Evolutionary conservation across 2,329 filamentous ascomycete genomes (phyloP).

Genomic region (Metarhizium album): DNA sequence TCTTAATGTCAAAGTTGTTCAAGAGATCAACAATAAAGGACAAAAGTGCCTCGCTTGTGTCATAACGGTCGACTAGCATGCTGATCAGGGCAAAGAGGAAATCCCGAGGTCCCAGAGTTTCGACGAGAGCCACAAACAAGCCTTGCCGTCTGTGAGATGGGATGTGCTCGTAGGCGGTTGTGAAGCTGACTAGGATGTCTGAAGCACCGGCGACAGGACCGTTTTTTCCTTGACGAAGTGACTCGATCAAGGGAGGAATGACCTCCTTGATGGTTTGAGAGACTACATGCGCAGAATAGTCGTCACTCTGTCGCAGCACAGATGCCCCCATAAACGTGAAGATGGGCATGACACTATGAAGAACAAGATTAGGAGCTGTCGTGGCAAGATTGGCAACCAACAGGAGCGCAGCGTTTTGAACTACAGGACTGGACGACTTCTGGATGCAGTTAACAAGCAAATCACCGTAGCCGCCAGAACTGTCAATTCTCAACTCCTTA

Average conservation of each 20-base stretch:
- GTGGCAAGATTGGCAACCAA: slow-evolving; percentile 79
- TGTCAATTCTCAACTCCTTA: slow-evolving; percentile 56
- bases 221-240: slow-evolving; percentile 70
- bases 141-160: slow-evolving; percentile 73
- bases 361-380: slow-evolving; percentile 78
- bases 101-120: slow-evolving; percentile 75
- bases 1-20: slow-evolving; percentile 58
- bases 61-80: slow-evolving; percentile 85
- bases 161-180: slow-evolving; percentile 92
- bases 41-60: slow-evolving; percentile 60
- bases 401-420: slow-evolving; percentile 84
- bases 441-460: slow-evolving; percentile 90
- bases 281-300: slow-evolving; percentile 93
- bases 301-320: slow-evolving; percentile 83
- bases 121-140: slow-evolving; percentile 74
- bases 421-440: slow-evolving; percentile 80
- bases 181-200: slow-evolving; percentile 89
- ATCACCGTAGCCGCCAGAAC: slow-evolving; percentile 73
- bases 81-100: slow-evolving; percentile 80
- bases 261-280: slow-evolving; percentile 92
- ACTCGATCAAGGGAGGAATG: slow-evolving; percentile 80
- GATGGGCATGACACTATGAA: slow-evolving; percentile 97
- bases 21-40: slow-evolving; percentile 69
- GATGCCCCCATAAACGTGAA: slow-evolving; percentile 97
- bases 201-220: slow-evolving; percentile 71